Conservation (phyloP, 148 eudicot species). For the Cornus kousa region DNA sequence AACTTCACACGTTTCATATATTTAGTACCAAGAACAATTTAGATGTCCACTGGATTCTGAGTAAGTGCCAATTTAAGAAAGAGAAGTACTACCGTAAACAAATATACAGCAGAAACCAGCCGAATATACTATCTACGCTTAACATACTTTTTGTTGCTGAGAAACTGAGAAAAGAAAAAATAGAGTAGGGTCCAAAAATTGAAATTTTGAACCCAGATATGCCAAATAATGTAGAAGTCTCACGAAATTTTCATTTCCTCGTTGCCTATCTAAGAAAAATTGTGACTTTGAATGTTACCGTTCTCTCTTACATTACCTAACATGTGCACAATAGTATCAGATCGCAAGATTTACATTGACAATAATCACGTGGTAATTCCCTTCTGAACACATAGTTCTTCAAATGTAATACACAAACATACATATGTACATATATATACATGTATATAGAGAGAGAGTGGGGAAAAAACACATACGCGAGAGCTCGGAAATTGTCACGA, state of each 20-base stretch:
- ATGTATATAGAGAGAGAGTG: not conserved
- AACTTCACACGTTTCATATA: too few species aligned
- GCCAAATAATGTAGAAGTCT: not conserved
- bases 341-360: not conserved
- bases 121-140: too few species aligned
- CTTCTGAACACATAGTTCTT: not conserved
- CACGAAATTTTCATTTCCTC: not conserved
- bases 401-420: not conserved
- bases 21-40: not conserved
- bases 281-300: not conserved
- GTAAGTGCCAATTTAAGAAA: too few species aligned
- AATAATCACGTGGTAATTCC: too few species aligned
- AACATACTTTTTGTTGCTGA: not conserved
- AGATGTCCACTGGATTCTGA: not conserved
- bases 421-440: not conserved
- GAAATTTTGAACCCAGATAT: not conserved
- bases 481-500: constrained; percentile 89
- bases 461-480: constrained; percentile 53
- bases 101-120: not conserved
- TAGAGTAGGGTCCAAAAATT: not conserved
- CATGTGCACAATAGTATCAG: not conserved
- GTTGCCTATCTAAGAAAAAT: not conserved
- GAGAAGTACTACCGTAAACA: too few species aligned
- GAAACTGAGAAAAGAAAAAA: not conserved
- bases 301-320: not conserved